Percentiles rank a stretch among this genome's conserved stretches.
Conservation (phyloP, 805 yeast species). For the Hanseniaspora occidentalis region DNA sequence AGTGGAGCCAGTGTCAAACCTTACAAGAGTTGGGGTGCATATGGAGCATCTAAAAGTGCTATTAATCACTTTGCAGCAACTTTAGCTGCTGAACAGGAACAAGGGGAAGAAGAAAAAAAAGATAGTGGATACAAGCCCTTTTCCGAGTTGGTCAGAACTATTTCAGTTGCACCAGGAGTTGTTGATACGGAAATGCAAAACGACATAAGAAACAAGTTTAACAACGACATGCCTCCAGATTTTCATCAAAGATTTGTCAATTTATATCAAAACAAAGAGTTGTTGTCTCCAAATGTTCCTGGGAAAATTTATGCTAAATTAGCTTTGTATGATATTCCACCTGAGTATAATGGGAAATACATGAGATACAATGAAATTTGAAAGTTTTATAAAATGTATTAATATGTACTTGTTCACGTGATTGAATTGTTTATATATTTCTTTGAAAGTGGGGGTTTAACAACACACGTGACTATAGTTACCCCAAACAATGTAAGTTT, state of each 20-base stretch:
- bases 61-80: constrained; percentile 62
- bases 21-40: constrained; percentile 63
- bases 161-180: constrained; percentile 88
- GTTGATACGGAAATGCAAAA: constrained; percentile 86
- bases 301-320: constrained; percentile 58
- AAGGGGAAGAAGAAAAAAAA: constrained; percentile 24
- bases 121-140: no score
- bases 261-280: constrained; percentile 41
- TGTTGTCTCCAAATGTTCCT: constrained; percentile 61
- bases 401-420: no score
- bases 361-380: constrained; percentile 42
- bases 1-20: constrained; percentile 69
- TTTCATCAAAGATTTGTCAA: constrained; percentile 51
- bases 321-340: constrained; percentile 46
- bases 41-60: constrained; percentile 88
- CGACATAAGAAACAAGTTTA: constrained; percentile 53
- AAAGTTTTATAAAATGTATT: no score
- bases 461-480: no score
- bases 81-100: constrained; percentile 55
- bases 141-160: constrained; percentile 19
- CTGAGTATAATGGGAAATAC: constrained; percentile 52
- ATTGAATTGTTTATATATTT: no score
- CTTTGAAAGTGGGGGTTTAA: no score
- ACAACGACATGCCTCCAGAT: constrained; percentile 46
- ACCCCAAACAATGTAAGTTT: no score